A percentile compares a stretch with the other conserved stretches of the same genome.
Conservation (phyloP, 495 filamentous ascomycete species). For the Ascobolus immersus region DNA sequence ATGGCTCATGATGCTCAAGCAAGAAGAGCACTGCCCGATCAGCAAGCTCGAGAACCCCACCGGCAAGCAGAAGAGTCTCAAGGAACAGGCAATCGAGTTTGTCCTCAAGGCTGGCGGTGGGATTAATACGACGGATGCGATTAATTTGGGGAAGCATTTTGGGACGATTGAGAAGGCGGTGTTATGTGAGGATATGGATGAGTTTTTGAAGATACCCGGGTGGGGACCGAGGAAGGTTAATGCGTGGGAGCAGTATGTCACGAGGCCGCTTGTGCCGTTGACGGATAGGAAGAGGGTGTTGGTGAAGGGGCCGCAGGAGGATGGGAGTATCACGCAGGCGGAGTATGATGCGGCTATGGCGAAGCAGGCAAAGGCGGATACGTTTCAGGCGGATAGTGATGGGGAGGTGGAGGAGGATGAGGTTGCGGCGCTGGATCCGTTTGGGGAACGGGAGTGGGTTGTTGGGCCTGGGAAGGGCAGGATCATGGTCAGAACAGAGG, state of each 20-base stretch:
- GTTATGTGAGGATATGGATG: slow-evolving; percentile 65
- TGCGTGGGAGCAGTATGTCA: slow-evolving; percentile 52
- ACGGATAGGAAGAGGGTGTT: slow-evolving; percentile 18
- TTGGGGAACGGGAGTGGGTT: slow-evolving; percentile 3
- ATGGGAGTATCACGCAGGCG: neutral
- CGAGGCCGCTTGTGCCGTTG: slow-evolving; percentile 57
- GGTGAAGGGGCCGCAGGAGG: slow-evolving; percentile 9
- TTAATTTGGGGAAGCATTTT: slow-evolving; percentile 65
- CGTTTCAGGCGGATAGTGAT: slow-evolving; percentile 5
- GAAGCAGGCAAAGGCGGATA: slow-evolving; percentile 6
- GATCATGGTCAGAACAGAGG: slow-evolving; percentile 6
- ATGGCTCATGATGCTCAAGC: slow-evolving; percentile 86
- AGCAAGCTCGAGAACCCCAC: slow-evolving; percentile 54
- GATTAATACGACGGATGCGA: slow-evolving; percentile 84
- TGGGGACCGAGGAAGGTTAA: slow-evolving; percentile 93
- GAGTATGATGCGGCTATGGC: slow-evolving; percentile 1
- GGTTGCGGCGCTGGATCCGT: neutral
- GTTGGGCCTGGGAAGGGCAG: slow-evolving; percentile 2
- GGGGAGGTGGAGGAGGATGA: neutral
- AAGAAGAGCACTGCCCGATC: slow-evolving; percentile 62
- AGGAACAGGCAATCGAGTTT: slow-evolving; percentile 72
- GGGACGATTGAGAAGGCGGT: slow-evolving; percentile 61
- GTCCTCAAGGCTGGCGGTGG: slow-evolving; percentile 73
- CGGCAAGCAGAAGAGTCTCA: slow-evolving; percentile 53
- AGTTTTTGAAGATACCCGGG: slow-evolving; percentile 52